Percentiles rank a stretch among this genome's conserved stretches.
phyloP scores from a whole-genome alignment of 78 protist genomes.

The Emiliania huxleyi region DNA sequence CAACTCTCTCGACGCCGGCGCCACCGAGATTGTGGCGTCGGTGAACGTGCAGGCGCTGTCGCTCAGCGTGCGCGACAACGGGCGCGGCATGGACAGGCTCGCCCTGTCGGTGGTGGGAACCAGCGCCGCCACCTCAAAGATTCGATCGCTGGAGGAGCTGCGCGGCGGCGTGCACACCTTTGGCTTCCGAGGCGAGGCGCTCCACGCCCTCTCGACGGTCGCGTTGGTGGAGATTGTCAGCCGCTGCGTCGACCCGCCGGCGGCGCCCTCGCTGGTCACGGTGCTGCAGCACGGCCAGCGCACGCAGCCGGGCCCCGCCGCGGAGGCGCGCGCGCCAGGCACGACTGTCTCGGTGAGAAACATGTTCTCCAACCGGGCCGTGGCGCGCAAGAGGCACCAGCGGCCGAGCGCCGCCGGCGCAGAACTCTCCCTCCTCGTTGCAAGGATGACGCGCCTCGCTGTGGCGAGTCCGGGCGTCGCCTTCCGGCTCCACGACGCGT shows the following conservation, averaged over 20 bases:
- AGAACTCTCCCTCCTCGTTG: too few relatives aligned
- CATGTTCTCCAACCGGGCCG: conserved; percentile 37
- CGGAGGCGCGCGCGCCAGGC: not conserved
- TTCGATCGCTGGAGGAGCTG: not conserved
- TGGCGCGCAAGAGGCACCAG: not conserved
- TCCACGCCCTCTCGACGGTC: not conserved
- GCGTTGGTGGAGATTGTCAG: not conserved
- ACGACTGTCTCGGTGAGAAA: conserved; percentile 31
- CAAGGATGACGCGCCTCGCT: not conserved
- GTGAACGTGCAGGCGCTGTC: not conserved
- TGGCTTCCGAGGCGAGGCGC: conserved; percentile 18
- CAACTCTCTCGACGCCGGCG: conserved; percentile 13
- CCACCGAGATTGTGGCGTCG: not conserved
- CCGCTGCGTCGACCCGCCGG: too few relatives aligned
- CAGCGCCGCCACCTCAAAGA: not conserved
- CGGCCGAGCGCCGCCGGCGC: not conserved
- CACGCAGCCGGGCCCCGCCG: not conserved
- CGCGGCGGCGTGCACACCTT: not conserved
- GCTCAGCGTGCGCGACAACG: not conserved
- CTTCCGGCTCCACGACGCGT: not conserved
- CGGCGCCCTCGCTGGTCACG: not conserved
- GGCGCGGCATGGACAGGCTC: not conserved
- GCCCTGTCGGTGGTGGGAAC: not conserved
- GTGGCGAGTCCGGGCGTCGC: not conserved
- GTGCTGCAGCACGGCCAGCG: not conserved